Evolutionary conservation across 192 early-diverging fungal species (phyloP), one percentile per base, ranked within the genome.

Genomic region (Coemansia sp.): DNA sequence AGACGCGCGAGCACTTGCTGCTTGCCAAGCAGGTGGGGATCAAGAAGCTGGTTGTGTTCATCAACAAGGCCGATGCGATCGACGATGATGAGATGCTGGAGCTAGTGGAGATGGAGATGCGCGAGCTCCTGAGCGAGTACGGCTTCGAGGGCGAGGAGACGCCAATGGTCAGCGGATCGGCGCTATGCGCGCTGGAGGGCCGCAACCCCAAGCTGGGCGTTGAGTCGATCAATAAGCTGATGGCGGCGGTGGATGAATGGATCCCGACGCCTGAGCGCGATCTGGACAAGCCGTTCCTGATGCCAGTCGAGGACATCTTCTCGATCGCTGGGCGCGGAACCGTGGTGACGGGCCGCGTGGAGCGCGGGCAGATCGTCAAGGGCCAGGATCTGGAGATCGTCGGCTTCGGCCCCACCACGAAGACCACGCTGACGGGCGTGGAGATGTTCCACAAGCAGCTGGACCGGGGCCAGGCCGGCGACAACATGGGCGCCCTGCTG

Each of bases 381-480:
- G 96, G 96, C 75, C 85, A 88, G 69, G 95, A 98, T 86, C 89
- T 99, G 61, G 97, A 99, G 86, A 89, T 99, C 79, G 91, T 99
- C 66, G 97, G 97, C 62, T 94, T 90, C 74, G 95, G 95, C 20
- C 83, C 87, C 23, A 91, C 90, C 58, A 81, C 89, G 69, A 96
- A 96, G 89, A 97, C 96, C 63, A 96, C 88, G 18, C 85, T 98
- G 63, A 99, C 94, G n/a, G 94, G 96, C 67, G 90, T 99, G 66
- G 97, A 99, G 81, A 98, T 98, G 95, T 97, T 97, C 94, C 96
- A 96, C 89, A 98, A 99, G 87, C 93, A 96, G 89, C 90, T 99
- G 60, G 95, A 97, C 74, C 89, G 89, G 73, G 97, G 94, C 73
- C 92, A 96, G 80, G 94, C 97, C 64, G 96, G 97, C 81, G 96